A percentile compares a stretch with the other conserved stretches of the same genome.
phyloP scores from a whole-genome alignment of 148 eudicot genomes.

The Vaccinium darrowii region DNA sequence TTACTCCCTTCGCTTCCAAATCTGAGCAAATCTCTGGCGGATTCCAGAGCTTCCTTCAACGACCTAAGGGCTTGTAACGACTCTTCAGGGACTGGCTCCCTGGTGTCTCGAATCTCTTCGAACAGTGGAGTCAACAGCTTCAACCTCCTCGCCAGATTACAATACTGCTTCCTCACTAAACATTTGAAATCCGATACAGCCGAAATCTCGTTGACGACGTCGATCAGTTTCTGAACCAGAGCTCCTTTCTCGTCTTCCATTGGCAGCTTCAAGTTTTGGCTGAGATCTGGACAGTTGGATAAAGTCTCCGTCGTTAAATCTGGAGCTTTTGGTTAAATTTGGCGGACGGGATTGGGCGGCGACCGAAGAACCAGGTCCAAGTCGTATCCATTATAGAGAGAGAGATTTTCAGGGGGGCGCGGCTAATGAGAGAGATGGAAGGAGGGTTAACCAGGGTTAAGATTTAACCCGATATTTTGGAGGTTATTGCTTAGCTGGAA shows the following conservation, averaged over 20 bases:
- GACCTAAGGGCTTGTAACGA: slow-evolving; percentile 27
- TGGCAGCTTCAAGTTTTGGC: neutral
- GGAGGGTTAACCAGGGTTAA: slow-evolving; percentile 20
- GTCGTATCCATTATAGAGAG: slow-evolving; percentile 30
- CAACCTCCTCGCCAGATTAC: slow-evolving; percentile 70
- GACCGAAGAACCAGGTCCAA: slow-evolving; percentile 25
- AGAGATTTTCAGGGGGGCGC: slow-evolving; percentile 8
- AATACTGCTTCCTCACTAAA: slow-evolving; percentile 67
- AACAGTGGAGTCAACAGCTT: slow-evolving; percentile 88
- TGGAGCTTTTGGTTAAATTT: neutral
- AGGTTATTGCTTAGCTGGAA: neutral
- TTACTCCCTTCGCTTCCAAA: slow-evolving; percentile 75
- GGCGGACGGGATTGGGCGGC: slow-evolving; percentile 7
- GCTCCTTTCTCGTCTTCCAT: slow-evolving; percentile 59
- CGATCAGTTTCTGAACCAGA: slow-evolving; percentile 46
- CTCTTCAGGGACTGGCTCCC: slow-evolving; percentile 28
- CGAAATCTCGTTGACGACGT: slow-evolving; percentile 53
- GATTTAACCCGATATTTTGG: slow-evolving; percentile 8
- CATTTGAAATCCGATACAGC: slow-evolving; percentile 50
- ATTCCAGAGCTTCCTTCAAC: slow-evolving; percentile 38
- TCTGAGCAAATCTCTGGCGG: slow-evolving; percentile 63
- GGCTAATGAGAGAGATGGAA: slow-evolving; percentile 9
- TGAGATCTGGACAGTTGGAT: neutral
- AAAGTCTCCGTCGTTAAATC: neutral
- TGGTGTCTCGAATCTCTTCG: slow-evolving; percentile 73